A percentile compares a stretch with the other conserved stretches of the same genome.
Conservation (phyloP, 176 grass and related monocot species). For the Thalia dealbata region DNA sequence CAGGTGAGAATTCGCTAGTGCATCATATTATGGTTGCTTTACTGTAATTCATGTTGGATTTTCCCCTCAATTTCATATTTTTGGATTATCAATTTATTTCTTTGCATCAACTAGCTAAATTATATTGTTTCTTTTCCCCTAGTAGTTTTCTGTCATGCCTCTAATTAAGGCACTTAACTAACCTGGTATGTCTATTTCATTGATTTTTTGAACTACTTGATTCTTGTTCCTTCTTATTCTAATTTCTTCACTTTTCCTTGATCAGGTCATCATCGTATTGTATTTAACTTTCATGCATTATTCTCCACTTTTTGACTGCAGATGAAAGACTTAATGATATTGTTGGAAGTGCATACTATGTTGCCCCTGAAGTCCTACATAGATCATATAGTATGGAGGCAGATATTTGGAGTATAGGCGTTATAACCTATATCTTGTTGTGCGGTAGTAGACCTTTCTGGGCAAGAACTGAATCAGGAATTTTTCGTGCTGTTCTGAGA, state of each 20-base stretch:
- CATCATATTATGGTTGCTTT: not conserved
- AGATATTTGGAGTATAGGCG: conserved; percentile 28
- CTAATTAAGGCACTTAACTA: not conserved
- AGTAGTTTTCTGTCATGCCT: not conserved
- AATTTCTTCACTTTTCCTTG: not conserved
- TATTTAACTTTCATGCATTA: not conserved
- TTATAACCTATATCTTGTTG: conserved; percentile 22
- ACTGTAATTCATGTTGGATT: not conserved
- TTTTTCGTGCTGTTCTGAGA: conserved; percentile 19
- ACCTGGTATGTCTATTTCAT: not conserved
- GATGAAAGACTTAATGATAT: conserved; percentile 28
- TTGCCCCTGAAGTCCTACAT: conserved; percentile 19
- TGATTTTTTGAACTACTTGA: not conserved
- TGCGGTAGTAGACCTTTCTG: conserved; percentile 29
- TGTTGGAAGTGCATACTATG: conserved; percentile 22
- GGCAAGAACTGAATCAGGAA: conserved; percentile 26
- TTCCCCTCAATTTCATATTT: not conserved
- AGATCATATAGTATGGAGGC: conserved; percentile 27
- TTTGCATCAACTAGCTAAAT: not conserved
- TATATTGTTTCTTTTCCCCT: not conserved
- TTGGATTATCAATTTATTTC: not conserved
- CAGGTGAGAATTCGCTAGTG: not conserved
- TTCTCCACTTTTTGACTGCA: conserved; percentile 1
- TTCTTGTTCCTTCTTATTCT: not conserved
- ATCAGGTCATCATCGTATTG: not conserved